Evolutionary conservation across 208 protist species (phyloP), one percentile per base, ranked within the genome.

Genomic region (Wallacemonas collosoma): DNA sequence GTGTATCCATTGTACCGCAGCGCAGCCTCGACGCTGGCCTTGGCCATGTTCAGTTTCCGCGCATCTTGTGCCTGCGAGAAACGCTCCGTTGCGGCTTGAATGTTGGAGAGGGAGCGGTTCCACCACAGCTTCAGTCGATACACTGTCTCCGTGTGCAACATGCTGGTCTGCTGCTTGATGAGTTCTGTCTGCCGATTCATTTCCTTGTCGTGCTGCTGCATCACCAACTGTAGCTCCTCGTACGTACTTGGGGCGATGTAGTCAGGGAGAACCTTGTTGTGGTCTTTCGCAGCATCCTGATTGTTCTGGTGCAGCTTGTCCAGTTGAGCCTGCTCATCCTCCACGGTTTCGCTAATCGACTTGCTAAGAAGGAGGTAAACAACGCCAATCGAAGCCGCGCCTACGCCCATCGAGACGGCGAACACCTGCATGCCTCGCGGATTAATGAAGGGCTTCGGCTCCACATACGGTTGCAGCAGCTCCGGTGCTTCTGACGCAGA

Each of bases 101-200:
- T 66, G 72, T 94, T 84, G 45, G 79, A 80, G 36, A 96, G 81
- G 38, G 71, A 87, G 36, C 77, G 65, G 74, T 96, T 96, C 90
- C 92, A 96, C 88, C 92, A 93, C 74, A 87, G 71, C 72, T 93
- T 94, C 36, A 88, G n/a, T 12, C 86, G 81, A 71, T 87, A 95
- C 39, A 87, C 70, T 26, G 82, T 72, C 63, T 96, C 92, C 15
- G 77, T 88, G 76, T 95, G 88, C 38, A 96, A 81, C 63, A 91
- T 84, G 53, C 82, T 85, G 40, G 81, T 87, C 11, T 75, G 56
- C 7, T 67, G 60, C 39, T 66, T 36, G 26, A 87, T 66, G 51
- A 86, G 63, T 35, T 72, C 75, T 53, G 83, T 75, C 63, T 90
- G 70, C 47, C 74, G 56, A 54, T 77, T 78, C 55, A 92, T 56